phyloP scores from a whole-genome alignment of 306 rosid genomes.

The Rosa rugosa region DNA sequence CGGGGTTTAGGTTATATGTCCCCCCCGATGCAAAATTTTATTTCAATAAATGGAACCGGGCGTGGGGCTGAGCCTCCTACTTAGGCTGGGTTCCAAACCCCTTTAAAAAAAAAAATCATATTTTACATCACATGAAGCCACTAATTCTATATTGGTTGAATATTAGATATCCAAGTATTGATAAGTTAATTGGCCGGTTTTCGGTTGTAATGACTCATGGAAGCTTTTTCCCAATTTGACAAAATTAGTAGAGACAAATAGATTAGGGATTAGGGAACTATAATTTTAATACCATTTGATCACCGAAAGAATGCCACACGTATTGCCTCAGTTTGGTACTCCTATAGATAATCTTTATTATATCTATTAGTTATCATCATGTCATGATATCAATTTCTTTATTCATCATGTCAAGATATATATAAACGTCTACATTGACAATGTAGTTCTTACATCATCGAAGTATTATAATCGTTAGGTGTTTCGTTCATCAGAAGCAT shows the following conservation, averaged over 20 bases:
- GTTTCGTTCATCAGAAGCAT: slow-evolving; percentile 8
- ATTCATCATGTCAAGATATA: background rate
- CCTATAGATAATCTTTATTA: background rate
- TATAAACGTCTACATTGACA: background rate
- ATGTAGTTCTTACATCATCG: background rate
- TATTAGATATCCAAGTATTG: background rate
- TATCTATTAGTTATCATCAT: background rate
- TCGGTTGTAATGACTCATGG: background rate
- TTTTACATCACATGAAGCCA: background rate
- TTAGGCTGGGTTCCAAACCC: too few relatives aligned
- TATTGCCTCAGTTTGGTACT: background rate
- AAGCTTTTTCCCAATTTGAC: background rate
- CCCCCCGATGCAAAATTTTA: too few relatives aligned
- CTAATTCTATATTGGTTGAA: background rate
- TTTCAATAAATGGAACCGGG: too few relatives aligned
- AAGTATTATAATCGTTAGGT: background rate
- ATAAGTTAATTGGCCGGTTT: background rate
- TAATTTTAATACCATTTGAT: background rate
- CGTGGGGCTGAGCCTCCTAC: too few relatives aligned
- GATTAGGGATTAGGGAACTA: background rate
- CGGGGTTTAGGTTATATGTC: too few relatives aligned
- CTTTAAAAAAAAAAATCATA: too few relatives aligned
- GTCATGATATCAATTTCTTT: background rate
- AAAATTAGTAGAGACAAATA: background rate
- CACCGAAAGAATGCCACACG: slow-evolving; percentile 1